These are phyloP conservation scores for Phytophthora vignae DNA, from an alignment of 352 stramenopile genomes.

Conservation along the genomic window DNA sequence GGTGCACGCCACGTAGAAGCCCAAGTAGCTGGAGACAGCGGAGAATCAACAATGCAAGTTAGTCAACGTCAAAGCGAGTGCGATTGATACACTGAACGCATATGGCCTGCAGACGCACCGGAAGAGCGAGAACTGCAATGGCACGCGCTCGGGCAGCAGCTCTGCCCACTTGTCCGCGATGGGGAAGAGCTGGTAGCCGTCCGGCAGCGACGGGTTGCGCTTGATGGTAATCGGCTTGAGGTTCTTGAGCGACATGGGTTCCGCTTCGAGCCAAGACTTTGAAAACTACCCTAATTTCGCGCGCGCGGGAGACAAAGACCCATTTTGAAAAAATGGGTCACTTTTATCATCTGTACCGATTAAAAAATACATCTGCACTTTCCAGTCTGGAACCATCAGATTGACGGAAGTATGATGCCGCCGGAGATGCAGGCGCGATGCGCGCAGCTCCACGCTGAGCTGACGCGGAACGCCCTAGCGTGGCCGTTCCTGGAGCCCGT, in stretches of 20 bases:
- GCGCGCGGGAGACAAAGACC: background rate
- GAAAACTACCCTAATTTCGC: background rate
- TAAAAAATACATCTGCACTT: no score
- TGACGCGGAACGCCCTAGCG: conserved; percentile 67
- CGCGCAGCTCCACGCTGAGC: conserved; percentile 67
- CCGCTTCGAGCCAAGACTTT: conserved; percentile 9
- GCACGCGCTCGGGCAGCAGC: conserved; percentile 65
- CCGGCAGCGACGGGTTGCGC: conserved; percentile 44
- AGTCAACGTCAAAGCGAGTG: background rate
- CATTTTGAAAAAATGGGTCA: conserved; percentile 3
- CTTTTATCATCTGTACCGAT: no score
- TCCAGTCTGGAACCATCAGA: no score
- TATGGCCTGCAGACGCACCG: conserved; percentile 41
- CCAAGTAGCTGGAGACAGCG: conserved; percentile 53
- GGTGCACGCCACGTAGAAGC: conserved; percentile 77
- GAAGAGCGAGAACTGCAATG: conserved; percentile 81
- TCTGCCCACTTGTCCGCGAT: conserved; percentile 82
- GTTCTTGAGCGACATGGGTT: conserved; percentile 65
- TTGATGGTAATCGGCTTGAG: conserved; percentile 73
- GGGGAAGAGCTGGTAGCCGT: conserved; percentile 73
- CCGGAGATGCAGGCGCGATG: conserved; percentile 59
- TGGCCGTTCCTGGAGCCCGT: conserved; percentile 95
- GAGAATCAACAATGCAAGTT: background rate
- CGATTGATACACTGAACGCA: background rate
- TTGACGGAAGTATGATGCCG: conserved; percentile 35